phyloP scores from a whole-genome alignment of 1,284 basidiomycete genomes.

The Coniferiporia sulphurascens region DNA sequence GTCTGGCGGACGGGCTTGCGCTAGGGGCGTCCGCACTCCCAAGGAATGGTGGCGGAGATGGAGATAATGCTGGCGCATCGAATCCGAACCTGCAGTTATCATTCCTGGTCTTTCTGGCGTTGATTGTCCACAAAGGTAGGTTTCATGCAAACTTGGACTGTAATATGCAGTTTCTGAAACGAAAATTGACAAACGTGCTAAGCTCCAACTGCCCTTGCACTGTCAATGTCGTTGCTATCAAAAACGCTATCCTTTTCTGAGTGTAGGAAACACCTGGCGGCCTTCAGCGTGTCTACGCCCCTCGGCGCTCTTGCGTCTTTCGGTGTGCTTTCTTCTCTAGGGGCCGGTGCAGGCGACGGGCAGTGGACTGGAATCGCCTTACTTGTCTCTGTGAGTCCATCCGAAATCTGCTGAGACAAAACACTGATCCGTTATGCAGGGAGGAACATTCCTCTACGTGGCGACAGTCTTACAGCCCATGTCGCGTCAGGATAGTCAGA shows the following conservation, averaged over 20 bases:
- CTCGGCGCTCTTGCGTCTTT: conserved; percentile 71
- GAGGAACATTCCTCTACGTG: conserved; percentile 92
- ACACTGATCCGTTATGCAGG: conserved; percentile 41
- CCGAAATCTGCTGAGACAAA: neutral
- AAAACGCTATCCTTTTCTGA: conserved; percentile 61
- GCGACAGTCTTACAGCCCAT: conserved; percentile 84
- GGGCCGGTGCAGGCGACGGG: conserved; percentile 35
- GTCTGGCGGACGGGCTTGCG: conserved; percentile 85
- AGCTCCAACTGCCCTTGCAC: conserved; percentile 84
- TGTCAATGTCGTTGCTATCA: conserved; percentile 77
- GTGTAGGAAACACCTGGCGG: conserved; percentile 70
- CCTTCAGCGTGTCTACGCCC: conserved; percentile 80
- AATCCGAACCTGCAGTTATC: conserved; percentile 47
- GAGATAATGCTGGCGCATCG: conserved; percentile 16
- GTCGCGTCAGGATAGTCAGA: conserved; percentile 36
- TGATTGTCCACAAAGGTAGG: conserved; percentile 85
- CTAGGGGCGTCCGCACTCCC: conserved; percentile 71
- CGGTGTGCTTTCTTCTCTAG: conserved; percentile 53
- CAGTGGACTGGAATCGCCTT: conserved; percentile 72
- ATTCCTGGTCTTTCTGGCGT: conserved; percentile 80
- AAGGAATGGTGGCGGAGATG: conserved; percentile 26
- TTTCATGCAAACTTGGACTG: neutral
- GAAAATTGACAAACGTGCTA: neutral
- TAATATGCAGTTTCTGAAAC: neutral
- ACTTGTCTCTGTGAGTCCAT: conserved; percentile 65